A percentile compares a stretch with the other conserved stretches of the same genome.
Evolutionary conservation across 768 basidiomycete species (phyloP).

Genomic region (Asterophora parasitica): DNA sequence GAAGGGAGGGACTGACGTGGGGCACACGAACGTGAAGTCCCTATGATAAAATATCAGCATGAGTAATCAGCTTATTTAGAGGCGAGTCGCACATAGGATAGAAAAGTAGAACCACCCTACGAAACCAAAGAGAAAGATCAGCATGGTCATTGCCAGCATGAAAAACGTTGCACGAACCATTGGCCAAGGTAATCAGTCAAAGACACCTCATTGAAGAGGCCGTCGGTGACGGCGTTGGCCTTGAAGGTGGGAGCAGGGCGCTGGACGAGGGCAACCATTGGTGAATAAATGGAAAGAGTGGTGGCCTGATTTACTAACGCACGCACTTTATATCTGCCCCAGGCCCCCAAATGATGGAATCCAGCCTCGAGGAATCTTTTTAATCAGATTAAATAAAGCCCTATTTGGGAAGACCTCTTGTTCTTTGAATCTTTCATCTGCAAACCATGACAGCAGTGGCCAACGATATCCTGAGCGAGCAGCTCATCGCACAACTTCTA

Average conservation of each 20-base stretch:
- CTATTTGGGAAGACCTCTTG: too few species aligned
- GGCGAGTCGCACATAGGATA: conserved; percentile 76
- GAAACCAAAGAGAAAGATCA: conserved; percentile 5
- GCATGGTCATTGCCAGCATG: conserved; percentile 1
- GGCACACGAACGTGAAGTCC: conserved; percentile 88
- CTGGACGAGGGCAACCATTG: conserved; percentile 69
- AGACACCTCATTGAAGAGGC: conserved; percentile 75
- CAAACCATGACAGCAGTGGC: conserved; percentile 5
- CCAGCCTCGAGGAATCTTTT: too few species aligned
- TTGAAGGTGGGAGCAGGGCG: conserved; percentile 82
- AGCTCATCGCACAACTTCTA: conserved; percentile 30
- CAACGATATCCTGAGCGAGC: conserved; percentile 25
- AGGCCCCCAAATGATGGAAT: too few species aligned
- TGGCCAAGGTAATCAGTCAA: conserved; percentile 69
- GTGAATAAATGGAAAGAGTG: conserved; percentile 4
- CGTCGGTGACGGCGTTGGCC: conserved; percentile 69
- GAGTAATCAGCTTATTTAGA: not conserved
- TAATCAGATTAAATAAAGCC: too few species aligned
- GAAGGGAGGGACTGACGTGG: conserved; percentile 45
- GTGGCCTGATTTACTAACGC: too few species aligned
- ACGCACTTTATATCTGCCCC: too few species aligned
- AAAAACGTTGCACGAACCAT: conserved; percentile 51
- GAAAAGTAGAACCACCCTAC: conserved; percentile 89
- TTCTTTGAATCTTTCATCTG: not conserved
- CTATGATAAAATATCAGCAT: conserved; percentile 29